A percentile compares a stretch with the other conserved stretches of the same genome.
These are phyloP conservation scores for Halenospora varia DNA, from an alignment of 495 filamentous ascomycete species.

Conservation along the genomic window DNA sequence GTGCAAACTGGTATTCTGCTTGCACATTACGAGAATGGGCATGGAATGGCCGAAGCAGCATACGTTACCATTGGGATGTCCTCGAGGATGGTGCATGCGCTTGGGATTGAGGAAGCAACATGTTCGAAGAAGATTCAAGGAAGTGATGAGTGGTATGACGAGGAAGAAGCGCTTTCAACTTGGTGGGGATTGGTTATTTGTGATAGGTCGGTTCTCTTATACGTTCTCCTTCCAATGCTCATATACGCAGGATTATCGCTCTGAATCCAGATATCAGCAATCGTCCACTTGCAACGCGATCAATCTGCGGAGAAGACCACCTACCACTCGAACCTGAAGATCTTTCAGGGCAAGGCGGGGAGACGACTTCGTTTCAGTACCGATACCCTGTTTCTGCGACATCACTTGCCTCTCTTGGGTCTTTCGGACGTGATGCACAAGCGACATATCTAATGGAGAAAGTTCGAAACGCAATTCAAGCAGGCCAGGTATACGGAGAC, in stretches of 20 bases:
- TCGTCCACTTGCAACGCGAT: background rate
- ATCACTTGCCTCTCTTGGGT: slow-evolving; percentile 18
- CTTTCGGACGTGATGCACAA: slow-evolving; percentile 30
- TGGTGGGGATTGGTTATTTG: slow-evolving; percentile 34
- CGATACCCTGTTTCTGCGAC: slow-evolving; percentile 16
- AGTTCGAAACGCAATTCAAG: background rate
- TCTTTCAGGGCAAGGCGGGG: background rate
- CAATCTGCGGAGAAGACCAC: background rate
- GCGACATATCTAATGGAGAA: slow-evolving; percentile 30
- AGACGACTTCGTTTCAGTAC: slow-evolving; percentile 9
- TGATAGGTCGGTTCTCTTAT: slow-evolving; percentile 25
- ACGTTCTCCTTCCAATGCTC: slow-evolving; percentile 6
- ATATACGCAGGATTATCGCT: background rate
- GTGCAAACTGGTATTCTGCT: slow-evolving; percentile 33
- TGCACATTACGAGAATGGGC: slow-evolving; percentile 7
- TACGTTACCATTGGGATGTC: slow-evolving; percentile 27
- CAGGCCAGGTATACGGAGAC: background rate
- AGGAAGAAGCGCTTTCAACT: slow-evolving; percentile 23
- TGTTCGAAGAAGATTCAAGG: slow-evolving; percentile 12
- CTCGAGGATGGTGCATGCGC: slow-evolving; percentile 26
- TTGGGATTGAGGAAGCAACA: slow-evolving; percentile 21
- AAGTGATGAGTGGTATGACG: slow-evolving; percentile 23
- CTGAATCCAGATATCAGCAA: background rate
- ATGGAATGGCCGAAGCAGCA: slow-evolving; percentile 22
- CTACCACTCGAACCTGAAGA: background rate